Conservation (phyloP, 805 yeast genomes). For the Yarrowia sp. region DNA sequence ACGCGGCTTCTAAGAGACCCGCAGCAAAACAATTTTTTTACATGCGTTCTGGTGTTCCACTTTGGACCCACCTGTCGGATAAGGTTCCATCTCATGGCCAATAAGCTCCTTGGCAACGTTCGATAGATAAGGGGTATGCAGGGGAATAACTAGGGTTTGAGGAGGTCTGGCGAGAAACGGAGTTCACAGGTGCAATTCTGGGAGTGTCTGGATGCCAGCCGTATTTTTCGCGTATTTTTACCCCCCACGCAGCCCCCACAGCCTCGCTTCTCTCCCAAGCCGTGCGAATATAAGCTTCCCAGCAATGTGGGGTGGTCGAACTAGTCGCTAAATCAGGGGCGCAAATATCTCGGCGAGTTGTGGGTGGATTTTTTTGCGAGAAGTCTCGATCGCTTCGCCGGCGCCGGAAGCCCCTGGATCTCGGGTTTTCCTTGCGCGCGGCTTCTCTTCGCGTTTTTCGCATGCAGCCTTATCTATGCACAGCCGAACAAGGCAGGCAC, state of each 20-base stretch:
- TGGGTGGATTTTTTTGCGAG: background rate
- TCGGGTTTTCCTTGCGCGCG: no score
- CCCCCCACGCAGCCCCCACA: background rate
- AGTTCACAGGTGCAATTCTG: no score
- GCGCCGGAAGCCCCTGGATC: no score
- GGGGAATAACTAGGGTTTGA: no score
- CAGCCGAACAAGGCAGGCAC: background rate
- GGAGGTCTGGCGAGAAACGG: background rate
- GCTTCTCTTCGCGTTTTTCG: no score
- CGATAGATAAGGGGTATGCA: background rate
- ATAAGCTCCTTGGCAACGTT: background rate
- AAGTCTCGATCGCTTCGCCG: no score
- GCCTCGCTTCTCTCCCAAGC: background rate
- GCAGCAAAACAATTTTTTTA: no score
- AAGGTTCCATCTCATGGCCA: conserved; percentile 20
- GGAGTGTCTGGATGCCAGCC: background rate
- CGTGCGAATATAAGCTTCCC: background rate
- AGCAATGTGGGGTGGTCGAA: conserved; percentile 12
- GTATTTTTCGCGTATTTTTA: background rate
- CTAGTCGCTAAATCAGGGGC: background rate
- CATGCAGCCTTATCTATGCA: background rate
- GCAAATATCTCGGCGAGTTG: background rate
- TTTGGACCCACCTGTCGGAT: background rate
- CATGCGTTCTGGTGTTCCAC: no score
- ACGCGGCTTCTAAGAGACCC: no score